Base-by-base conservation (phyloP, 495 filamentous ascomycete species). In the Aspergillus kassunensis region DNA sequence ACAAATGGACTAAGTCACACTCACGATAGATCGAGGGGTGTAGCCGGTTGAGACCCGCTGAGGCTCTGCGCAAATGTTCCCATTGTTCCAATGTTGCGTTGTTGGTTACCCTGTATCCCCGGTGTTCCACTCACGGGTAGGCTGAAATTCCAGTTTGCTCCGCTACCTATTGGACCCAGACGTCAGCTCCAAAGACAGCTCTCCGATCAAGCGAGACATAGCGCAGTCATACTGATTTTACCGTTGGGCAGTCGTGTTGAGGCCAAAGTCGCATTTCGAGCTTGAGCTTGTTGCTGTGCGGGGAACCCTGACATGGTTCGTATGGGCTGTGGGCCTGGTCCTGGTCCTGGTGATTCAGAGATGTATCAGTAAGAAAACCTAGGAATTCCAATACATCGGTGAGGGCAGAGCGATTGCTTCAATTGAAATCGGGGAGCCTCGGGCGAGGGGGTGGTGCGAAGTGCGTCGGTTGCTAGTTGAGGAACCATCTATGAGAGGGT, bases 11-110 rank as follows among this genome's bases (percentile, higher is more conserved):
- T 18, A 19, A 31, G 31, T 29, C 42, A 46, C 30, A 89, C 89
- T 84, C 81, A 92, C 89, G 87, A 89, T 25, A 86, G 73, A 68
- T 93, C 89, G 54, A 93, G 65, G 33, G 88, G 82, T 41, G 87
- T 84, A 35, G 81, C 74, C 42, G 87, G 80, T 62, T 93, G 89
- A 12, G 87, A 89, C 12, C 81, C 85, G 52, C 82, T 82, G 58
- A 93, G 76, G 61, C 85, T 89, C 66, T 92, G 89, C 49, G 89
- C 89, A 68, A 93, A 95, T 58, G 84, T 91, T 25, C 80, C 75
- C 62, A 83, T 75, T 6, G 72, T 72, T 67, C 77, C 76, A 43
- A 78, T 73, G 72, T 81, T 69, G 73, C 85, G 71, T 71, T 85
- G 69, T 72, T 82, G 83, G 64, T 79, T 68, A 59, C 70, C 74